These are phyloP conservation scores for Xylariaceae sp. DNA, from an alignment of 2,329 filamentous ascomycete species.

Conservation along the genomic window DNA sequence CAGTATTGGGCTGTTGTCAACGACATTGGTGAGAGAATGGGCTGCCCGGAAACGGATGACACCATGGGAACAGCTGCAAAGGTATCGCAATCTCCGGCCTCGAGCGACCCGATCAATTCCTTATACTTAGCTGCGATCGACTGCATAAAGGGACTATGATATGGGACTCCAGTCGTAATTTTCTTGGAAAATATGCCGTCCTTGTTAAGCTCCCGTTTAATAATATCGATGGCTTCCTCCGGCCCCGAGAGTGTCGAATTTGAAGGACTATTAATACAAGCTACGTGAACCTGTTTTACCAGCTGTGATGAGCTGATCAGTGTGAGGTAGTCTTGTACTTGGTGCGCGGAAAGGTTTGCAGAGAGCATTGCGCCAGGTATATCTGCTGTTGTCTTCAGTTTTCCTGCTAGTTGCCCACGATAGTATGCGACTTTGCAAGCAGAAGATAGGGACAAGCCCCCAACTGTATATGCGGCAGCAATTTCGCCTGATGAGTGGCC, in stretches of 20 bases:
- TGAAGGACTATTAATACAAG: slow-evolving; percentile 36
- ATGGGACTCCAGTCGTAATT: slow-evolving; percentile 30
- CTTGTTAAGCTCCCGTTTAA: slow-evolving; percentile 22
- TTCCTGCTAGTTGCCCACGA: slow-evolving; percentile 32
- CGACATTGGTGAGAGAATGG: background rate
- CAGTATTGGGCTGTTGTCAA: slow-evolving; percentile 23
- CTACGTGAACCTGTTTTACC: slow-evolving; percentile 22
- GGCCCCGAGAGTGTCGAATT: slow-evolving; percentile 33
- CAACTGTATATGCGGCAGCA: slow-evolving; percentile 41
- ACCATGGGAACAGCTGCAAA: background rate
- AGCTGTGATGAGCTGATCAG: too few relatives aligned
- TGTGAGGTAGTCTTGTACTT: slow-evolving; percentile 15
- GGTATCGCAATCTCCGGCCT: background rate
- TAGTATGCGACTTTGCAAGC: slow-evolving; percentile 40
- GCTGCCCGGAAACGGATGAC: too few relatives aligned
- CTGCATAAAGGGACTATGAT: slow-evolving; percentile 29
- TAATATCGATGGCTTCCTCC: slow-evolving; percentile 17
- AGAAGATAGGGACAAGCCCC: slow-evolving; percentile 28
- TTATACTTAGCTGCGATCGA: slow-evolving; percentile 19
- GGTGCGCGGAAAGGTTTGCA: slow-evolving; percentile 17
- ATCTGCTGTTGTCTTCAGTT: slow-evolving; percentile 10
- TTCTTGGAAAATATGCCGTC: slow-evolving; percentile 30
- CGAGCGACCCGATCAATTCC: slow-evolving; percentile 4
- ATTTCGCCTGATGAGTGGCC: slow-evolving; percentile 44
- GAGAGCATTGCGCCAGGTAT: slow-evolving; percentile 30